Percentiles rank a stretch among this genome's conserved stretches.
Evolutionary conservation across 176 grass and related monocot species (phyloP).

Genomic region (Bromus sterilis): DNA sequence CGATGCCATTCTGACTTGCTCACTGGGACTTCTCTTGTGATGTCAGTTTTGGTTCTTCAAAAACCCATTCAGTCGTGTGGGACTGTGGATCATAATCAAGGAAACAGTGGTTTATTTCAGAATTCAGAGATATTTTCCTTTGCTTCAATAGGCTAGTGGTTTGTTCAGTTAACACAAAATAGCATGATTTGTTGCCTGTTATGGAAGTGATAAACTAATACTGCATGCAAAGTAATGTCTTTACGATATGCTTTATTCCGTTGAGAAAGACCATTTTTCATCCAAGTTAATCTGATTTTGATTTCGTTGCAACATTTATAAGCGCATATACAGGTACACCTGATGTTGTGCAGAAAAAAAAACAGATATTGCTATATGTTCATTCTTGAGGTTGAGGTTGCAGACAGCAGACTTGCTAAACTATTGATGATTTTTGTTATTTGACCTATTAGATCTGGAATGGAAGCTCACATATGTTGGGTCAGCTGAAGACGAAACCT

Average conservation of each 20-base stretch:
- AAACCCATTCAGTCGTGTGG: background rate
- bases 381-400: background rate
- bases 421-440: background rate
- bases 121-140: background rate
- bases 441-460: constrained; percentile 54
- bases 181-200: background rate
- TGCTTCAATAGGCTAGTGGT: background rate
- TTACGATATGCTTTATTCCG: background rate
- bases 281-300: no score
- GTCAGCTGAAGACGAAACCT: constrained; percentile 97
- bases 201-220: background rate
- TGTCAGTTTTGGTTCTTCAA: background rate
- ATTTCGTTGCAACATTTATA: no score
- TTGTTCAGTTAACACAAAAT: background rate
- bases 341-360: background rate
- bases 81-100: background rate
- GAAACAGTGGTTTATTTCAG: background rate
- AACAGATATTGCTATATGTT: background rate
- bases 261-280: no score
- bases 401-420: background rate
- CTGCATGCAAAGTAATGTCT: background rate
- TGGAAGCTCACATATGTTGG: constrained; percentile 98
- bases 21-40: background rate
- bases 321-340: background rate
- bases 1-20: background rate